phyloP scores from a whole-genome alignment of 2,329 filamentous ascomycete genomes.

The Penicillium sp. region DNA sequence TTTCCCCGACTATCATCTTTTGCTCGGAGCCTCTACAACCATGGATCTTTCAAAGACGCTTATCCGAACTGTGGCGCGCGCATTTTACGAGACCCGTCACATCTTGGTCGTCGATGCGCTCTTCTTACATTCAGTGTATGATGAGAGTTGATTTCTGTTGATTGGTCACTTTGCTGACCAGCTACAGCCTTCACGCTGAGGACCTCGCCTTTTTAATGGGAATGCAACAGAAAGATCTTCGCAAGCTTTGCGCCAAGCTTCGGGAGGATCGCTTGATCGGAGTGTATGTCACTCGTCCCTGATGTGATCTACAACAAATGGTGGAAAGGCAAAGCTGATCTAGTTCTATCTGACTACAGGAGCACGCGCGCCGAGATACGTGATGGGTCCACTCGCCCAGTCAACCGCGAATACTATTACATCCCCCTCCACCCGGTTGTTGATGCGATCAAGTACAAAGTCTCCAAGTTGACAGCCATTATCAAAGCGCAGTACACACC shows the following conservation, averaged over 20 bases:
- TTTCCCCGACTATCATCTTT: neutral
- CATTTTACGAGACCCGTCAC: conserved; percentile 78
- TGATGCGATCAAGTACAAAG: conserved; percentile 90
- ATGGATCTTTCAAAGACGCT: conserved; percentile 67
- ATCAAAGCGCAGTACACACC: conserved; percentile 77
- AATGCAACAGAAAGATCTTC: conserved; percentile 83
- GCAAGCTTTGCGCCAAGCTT: conserved; percentile 76
- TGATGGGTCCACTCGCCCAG: conserved; percentile 70
- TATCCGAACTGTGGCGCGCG: conserved; percentile 73
- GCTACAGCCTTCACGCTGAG: conserved; percentile 64
- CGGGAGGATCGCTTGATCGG: conserved; percentile 77
- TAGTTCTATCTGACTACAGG: conserved; percentile 32
- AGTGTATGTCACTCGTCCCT: conserved; percentile 48
- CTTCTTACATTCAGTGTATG: conserved; percentile 61
- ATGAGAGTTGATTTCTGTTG: conserved; percentile 17
- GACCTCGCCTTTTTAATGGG: conserved; percentile 80
- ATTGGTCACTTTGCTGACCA: conserved; percentile 12
- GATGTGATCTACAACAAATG: neutral
- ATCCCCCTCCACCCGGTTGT: conserved; percentile 91
- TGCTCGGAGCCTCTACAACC: conserved; percentile 6
- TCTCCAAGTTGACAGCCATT: conserved; percentile 77
- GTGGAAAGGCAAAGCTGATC: conserved; percentile 12
- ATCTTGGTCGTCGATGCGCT: conserved; percentile 74
- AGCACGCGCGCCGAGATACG: conserved; percentile 67
- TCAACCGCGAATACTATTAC: conserved; percentile 89